Base-by-base conservation (phyloP, 441 rosid species). In the Geranium incanum region DNA sequence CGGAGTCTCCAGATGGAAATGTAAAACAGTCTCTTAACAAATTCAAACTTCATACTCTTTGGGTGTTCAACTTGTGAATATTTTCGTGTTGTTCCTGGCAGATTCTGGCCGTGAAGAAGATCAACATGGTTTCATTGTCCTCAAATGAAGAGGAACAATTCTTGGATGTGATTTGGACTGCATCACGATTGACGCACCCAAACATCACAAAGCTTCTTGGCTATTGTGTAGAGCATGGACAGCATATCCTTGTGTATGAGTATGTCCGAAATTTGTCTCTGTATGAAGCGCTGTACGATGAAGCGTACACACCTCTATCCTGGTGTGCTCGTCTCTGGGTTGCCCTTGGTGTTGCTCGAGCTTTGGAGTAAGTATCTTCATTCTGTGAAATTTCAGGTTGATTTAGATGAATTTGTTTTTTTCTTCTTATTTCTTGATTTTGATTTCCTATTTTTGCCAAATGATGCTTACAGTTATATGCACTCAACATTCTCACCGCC, bases 311-410 rank as follows among this genome's bases (percentile, higher is more conserved):
- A 84, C 91, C 96, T 68, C 83, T 92, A 69, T 82, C 98, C 16
- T 95, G 98, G 99, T 83, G 77, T 28, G 78, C 80, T 77, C 99
- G 96, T 68, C 87, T 95, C 66, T 77, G 74, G 75, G 83, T 95
- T 72, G 93, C 98, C 68, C 87, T 92, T 16, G 98, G 93, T 71
- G 83, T 89, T 75, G 96, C 98, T 75, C 87, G 82, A 48, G 95
- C 93, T 68, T 76, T 92, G 76, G 88, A 87, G 99, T 92, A 82
- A 86, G 92, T 78, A 66, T 33, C 36, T 64, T n/a, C 15, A n/a
- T 50, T 50, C 15, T 50, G 33, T 28, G 33, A 28, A 28, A 28
- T 28, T 28, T 28, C 33, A 28, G 33, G 33, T 28, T 28, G 33
- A 28, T 28, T 28, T 28, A 28, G 33, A 28, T 28, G n/a, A 66